phyloP scores from a whole-genome alignment of 2,329 filamentous ascomycete genomes.

The Ophiosphaerella herpotricha region DNA sequence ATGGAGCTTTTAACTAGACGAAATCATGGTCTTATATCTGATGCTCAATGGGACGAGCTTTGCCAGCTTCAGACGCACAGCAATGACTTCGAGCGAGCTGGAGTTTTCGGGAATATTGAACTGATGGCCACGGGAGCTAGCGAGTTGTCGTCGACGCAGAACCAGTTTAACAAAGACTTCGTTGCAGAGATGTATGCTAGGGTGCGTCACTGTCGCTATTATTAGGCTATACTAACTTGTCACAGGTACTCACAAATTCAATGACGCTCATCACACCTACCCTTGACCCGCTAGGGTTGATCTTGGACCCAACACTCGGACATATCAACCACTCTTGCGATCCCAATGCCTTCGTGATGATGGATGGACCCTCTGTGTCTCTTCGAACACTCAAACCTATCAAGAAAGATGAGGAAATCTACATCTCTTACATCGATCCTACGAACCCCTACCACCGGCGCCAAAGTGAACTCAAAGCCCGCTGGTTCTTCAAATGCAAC shows the following conservation, averaged over 20 bases:
- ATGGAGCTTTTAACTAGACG: slow-evolving; percentile 58
- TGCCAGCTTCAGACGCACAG: slow-evolving; percentile 55
- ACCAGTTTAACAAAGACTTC: slow-evolving; percentile 49
- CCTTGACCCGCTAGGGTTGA: slow-evolving; percentile 63
- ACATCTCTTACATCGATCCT: slow-evolving; percentile 65
- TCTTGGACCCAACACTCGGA: slow-evolving; percentile 59
- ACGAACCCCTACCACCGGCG: slow-evolving; percentile 58
- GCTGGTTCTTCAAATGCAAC: slow-evolving; percentile 64
- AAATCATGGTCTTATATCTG: slow-evolving; percentile 43
- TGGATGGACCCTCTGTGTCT: slow-evolving; percentile 57
- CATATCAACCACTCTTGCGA: slow-evolving; percentile 66
- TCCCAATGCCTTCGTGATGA: slow-evolving; percentile 62
- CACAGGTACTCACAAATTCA: slow-evolving; percentile 59
- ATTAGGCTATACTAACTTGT: slow-evolving; percentile 37
- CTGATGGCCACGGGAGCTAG: slow-evolving; percentile 60
- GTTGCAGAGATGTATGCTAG: slow-evolving; percentile 52
- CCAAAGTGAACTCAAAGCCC: slow-evolving; percentile 56
- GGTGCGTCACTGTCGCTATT: slow-evolving; percentile 27
- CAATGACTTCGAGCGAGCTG: slow-evolving; percentile 50
- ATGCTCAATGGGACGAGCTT: slow-evolving; percentile 51
- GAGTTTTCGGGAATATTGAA: slow-evolving; percentile 53
- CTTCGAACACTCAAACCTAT: slow-evolving; percentile 60
- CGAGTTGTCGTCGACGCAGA: slow-evolving; percentile 55
- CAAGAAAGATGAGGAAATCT: slow-evolving; percentile 60
- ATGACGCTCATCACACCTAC: slow-evolving; percentile 61